Evolutionary conservation across 2,329 filamentous ascomycete species (phyloP), one percentile per base, ranked within the genome.

Genomic region (Didymella lethalis): DNA sequence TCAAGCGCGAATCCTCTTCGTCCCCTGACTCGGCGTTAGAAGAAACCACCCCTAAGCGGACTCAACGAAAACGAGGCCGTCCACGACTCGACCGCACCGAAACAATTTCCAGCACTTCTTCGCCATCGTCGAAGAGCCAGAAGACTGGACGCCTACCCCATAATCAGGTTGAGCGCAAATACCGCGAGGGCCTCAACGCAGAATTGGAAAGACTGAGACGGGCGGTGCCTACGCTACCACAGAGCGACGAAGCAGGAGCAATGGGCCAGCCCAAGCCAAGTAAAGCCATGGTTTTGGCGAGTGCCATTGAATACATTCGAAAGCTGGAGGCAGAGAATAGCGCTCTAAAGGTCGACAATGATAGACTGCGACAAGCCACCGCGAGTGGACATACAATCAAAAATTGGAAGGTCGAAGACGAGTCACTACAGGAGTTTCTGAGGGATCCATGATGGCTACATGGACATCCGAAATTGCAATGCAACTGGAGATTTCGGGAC

Each of bases 291-390:
- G 67, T 76, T 11, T 61, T 76, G 8, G 62, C 67, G 0, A 66
- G 65, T 7, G 73, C 73, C 7, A 74, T 76, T 36, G 73, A 76
- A 6, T 75, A 76, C 43, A 76, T 76, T 31, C 63, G 62, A 20
- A 64, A 48, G 11, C 62, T 75, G 43, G 72, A 76, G 57, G 62
- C 57, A 20, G 73, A 76, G 52, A 61, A 72, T 18, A 71, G 74
- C 50, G 59, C 57, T 10, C 48, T 71, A 8, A 59, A 54, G n/a
- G 59, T 62, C 5, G 71, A 76, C 57, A 68, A 70, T 26, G 71
- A 75, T 38, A 54, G 60, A 44, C 57, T 77, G 28, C 56, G 66
- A 36, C 52, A 56, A 20, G 32, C 32, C 7, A 60, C 63, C 31
- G 32, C 59, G 34, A 55, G 54, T 8, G 45, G 55, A 10, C 59